phyloP scores from a whole-genome alignment of 2,329 filamentous ascomycete genomes.

The Simplicillium sp. region DNA sequence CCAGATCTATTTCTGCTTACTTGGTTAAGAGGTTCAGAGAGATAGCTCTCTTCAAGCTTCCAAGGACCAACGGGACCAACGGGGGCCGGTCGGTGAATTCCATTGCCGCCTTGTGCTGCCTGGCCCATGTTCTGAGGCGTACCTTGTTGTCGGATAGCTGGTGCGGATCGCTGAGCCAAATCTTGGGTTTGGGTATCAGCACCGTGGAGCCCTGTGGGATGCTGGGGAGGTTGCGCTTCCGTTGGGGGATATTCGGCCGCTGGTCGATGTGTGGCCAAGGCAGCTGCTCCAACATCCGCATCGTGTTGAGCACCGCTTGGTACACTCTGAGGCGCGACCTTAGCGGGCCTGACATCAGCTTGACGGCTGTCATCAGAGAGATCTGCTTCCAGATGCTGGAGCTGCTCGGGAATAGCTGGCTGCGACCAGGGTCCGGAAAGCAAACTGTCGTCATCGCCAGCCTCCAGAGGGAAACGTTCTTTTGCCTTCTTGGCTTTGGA shows the following conservation, averaged over 20 bases:
- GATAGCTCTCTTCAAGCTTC: slow-evolving; percentile 45
- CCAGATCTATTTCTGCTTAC: slow-evolving; percentile 22
- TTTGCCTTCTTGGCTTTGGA: slow-evolving; percentile 22
- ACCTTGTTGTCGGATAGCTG: not conserved
- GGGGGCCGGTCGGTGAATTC: too few relatives aligned
- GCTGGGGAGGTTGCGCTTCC: not conserved
- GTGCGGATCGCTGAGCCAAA: not conserved
- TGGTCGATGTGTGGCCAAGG: not conserved
- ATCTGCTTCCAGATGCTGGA: not conserved
- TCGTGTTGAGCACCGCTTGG: not conserved
- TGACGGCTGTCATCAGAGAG: slow-evolving; percentile 1
- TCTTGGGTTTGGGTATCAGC: not conserved
- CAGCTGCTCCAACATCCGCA: not conserved
- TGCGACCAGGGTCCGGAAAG: not conserved
- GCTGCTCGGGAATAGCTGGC: not conserved
- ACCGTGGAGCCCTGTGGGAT: not conserved
- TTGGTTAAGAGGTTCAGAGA: slow-evolving; percentile 37
- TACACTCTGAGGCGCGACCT: too few relatives aligned
- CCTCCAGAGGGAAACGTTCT: slow-evolving; percentile 20
- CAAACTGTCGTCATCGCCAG: slow-evolving; percentile 20
- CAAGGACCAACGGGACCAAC: slow-evolving; percentile 35
- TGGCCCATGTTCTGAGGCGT: not conserved
- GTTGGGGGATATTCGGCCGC: not conserved
- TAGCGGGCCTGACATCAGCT: not conserved
- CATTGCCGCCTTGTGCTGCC: slow-evolving; percentile 17